A percentile compares a stretch with the other conserved stretches of the same genome.
Evolutionary conservation across 192 early-diverging fungal species (phyloP).

Genomic region (Gryganskiella cystojenkinii): DNA sequence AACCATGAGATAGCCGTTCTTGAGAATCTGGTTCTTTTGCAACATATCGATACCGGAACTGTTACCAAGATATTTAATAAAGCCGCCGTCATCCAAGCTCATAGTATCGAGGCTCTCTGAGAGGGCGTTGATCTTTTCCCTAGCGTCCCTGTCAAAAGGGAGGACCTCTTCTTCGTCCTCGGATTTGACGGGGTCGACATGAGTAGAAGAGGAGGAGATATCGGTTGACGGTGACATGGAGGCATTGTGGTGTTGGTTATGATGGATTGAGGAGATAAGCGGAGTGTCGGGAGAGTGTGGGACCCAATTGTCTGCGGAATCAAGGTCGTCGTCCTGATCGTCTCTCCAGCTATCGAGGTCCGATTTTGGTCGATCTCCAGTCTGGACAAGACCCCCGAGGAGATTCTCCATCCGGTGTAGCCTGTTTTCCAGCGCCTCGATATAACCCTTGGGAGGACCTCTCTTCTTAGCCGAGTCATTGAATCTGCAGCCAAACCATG

Average conservation of each 20-base stretch:
- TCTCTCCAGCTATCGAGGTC: conserved; percentile 37
- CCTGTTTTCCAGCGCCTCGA: conserved; percentile 83
- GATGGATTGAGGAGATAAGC: not conserved
- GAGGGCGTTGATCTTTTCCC: conserved; percentile 53
- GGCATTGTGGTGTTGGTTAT: not conserved
- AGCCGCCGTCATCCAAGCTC: conserved; percentile 75
- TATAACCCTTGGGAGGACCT: conserved; percentile 89
- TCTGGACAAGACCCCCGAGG: conserved; percentile 65
- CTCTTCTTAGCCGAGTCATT: conserved; percentile 59
- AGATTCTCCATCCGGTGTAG: conserved; percentile 78
- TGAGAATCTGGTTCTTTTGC: conserved; percentile 68
- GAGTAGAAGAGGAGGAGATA: not conserved
- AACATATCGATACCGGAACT: conserved; percentile 81
- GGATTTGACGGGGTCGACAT: not conserved
- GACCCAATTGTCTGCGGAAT: conserved; percentile 40
- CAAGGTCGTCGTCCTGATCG: conserved; percentile 30
- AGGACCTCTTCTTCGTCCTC: conserved; percentile 23
- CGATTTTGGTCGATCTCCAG: conserved; percentile 53
- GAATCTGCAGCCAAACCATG: too few species aligned
- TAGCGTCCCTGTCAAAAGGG: conserved; percentile 18
- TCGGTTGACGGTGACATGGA: not conserved
- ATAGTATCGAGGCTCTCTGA: conserved; percentile 71
- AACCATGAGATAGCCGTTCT: conserved; percentile 60
- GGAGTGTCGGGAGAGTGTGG: conserved; percentile 27
- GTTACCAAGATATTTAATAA: conserved; percentile 77